Conservation (phyloP, 148 eudicot species). For the Vaccinium corymbosum region DNA sequence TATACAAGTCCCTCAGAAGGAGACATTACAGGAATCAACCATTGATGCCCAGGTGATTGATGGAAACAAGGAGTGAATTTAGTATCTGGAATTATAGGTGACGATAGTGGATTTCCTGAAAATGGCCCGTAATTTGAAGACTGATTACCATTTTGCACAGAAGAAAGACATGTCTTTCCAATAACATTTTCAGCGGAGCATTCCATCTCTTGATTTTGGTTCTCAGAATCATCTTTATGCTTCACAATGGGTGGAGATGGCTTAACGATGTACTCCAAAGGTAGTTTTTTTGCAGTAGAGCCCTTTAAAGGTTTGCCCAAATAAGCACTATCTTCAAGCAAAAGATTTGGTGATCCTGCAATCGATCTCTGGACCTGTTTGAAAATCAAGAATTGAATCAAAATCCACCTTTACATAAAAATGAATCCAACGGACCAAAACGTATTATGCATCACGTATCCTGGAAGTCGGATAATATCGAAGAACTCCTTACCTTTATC, state of each 20-base stretch:
- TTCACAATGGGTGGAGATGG: slow-evolving; percentile 30
- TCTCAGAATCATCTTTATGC: slow-evolving; percentile 40
- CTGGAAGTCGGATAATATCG: background rate
- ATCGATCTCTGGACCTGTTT: slow-evolving; percentile 82
- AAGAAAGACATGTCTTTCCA: slow-evolving; percentile 33
- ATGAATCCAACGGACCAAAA: background rate
- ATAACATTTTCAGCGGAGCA: slow-evolving; percentile 65
- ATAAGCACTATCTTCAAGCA: slow-evolving; percentile 48
- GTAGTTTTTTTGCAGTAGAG: slow-evolving; percentile 36
- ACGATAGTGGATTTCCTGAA: slow-evolving; percentile 20
- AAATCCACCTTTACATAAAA: background rate
- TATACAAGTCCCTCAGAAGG: slow-evolving; percentile 89
- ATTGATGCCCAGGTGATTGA: slow-evolving; percentile 66
- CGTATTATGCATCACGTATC: background rate
- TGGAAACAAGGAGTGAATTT: slow-evolving; percentile 44
- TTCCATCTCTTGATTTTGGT: slow-evolving; percentile 39
- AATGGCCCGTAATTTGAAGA: slow-evolving; percentile 31
- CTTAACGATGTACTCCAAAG: slow-evolving; percentile 44
- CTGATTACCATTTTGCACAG: slow-evolving; percentile 41
- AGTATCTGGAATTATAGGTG: slow-evolving; percentile 34
- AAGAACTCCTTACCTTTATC: slow-evolving; percentile 55
- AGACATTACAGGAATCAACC: slow-evolving; percentile 89
- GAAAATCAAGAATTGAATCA: slow-evolving; percentile 16
- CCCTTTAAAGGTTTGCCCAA: slow-evolving; percentile 40
- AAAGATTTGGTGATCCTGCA: slow-evolving; percentile 73